Conservation (phyloP, 306 rosid genomes). For the Alnus glutinosa region DNA sequence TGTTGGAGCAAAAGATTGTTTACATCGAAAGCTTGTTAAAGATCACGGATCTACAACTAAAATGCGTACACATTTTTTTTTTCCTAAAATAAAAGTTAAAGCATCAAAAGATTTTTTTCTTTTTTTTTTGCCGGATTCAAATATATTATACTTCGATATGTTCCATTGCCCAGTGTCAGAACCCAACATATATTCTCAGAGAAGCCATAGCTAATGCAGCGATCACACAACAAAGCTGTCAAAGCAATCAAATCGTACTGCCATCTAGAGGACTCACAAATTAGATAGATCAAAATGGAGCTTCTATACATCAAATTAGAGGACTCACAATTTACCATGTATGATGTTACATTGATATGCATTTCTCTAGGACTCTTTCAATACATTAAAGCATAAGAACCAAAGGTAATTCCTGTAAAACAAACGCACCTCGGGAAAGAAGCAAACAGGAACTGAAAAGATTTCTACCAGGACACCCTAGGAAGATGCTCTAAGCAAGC, state of each 20-base stretch:
- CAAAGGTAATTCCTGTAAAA: not conserved
- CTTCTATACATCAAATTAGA: not conserved
- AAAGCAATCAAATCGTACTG: not conserved
- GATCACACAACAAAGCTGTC: not conserved
- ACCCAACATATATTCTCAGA: slow-evolving; percentile 7
- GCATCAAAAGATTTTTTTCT: not conserved
- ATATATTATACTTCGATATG: not conserved
- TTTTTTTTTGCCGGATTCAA: slow-evolving; percentile 7
- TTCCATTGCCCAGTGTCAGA: slow-evolving; percentile 22
- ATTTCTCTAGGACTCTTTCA: not conserved
- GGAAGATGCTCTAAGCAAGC: not conserved
- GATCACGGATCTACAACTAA: slow-evolving; percentile 22
- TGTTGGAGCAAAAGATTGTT: slow-evolving; percentile 35
- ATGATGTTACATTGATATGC: not conserved
- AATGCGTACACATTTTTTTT: slow-evolving; percentile 15
- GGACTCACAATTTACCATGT: too few relatives aligned
- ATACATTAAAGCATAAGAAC: not conserved
- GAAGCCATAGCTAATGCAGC: slow-evolving; percentile 5
- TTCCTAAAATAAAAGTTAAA: slow-evolving; percentile 18
- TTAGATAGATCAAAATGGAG: not conserved
- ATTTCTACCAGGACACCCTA: not conserved
- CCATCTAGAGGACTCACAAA: not conserved
- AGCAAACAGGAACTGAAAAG: not conserved
- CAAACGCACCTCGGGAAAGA: not conserved
- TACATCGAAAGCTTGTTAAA: slow-evolving; percentile 30